Conservation (phyloP, 805 yeast species). For the Scheffersomyces coipomensis region DNA sequence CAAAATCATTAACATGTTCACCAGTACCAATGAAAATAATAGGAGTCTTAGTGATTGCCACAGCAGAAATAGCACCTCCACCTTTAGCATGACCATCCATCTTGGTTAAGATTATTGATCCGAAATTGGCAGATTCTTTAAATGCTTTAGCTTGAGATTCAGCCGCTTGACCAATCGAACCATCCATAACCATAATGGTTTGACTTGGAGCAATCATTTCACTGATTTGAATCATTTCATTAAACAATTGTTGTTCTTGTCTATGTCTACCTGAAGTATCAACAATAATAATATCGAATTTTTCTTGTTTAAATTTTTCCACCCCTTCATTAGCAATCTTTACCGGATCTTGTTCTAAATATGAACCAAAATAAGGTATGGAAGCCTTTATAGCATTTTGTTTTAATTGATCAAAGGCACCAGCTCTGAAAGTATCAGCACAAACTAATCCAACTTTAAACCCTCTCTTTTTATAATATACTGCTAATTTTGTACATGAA, state of each 20-base stretch:
- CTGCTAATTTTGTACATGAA: constrained; percentile 94
- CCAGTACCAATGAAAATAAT: constrained; percentile 97
- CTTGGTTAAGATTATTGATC: constrained; percentile 91
- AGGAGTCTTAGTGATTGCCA: constrained; percentile 95
- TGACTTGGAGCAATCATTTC: constrained; percentile 89
- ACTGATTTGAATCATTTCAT: constrained; percentile 92
- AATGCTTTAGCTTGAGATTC: constrained; percentile 92
- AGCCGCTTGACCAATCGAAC: constrained; percentile 98
- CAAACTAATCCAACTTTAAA: constrained; percentile 95
- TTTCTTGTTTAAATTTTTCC: constrained; percentile 82
- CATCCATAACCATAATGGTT: constrained; percentile 96
- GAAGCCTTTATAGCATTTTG: constrained; percentile 95
- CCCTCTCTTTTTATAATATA: constrained; percentile 89
- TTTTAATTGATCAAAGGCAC: constrained; percentile 97
- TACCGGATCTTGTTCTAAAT: constrained; percentile 94
- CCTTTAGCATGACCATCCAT: constrained; percentile 99
- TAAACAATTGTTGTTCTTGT: constrained; percentile 87
- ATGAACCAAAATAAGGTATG: constrained; percentile 92
- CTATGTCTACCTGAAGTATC: constrained; percentile 98
- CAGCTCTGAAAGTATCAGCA: constrained; percentile 99
- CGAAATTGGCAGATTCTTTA: constrained; percentile 89
- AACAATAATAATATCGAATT: constrained; percentile 89
- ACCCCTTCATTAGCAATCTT: constrained; percentile 91
- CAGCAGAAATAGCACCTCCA: constrained; percentile 99
- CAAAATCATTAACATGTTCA: constrained; percentile 92